These are phyloP conservation scores for Linum usitatissimum DNA, from an alignment of 345 rosid species.

Conservation along the genomic window DNA sequence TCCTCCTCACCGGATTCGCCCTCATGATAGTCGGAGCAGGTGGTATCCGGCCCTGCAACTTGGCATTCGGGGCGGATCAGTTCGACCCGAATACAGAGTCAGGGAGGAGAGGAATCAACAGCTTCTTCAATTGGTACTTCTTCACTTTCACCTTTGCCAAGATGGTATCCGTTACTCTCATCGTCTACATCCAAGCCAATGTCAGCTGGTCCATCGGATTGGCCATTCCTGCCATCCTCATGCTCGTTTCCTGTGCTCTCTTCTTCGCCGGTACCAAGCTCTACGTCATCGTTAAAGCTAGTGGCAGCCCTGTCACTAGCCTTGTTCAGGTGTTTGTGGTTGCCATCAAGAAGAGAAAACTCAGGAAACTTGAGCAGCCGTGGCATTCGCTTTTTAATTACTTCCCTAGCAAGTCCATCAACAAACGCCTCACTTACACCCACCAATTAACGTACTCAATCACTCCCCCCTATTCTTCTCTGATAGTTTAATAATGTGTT, in stretches of 20 bases:
- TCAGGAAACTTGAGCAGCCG: conserved; percentile 11
- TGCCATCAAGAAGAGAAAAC: conserved; percentile 21
- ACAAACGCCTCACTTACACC: conserved; percentile 33
- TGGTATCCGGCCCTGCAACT: conserved; percentile 23
- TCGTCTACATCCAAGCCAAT: conserved; percentile 28
- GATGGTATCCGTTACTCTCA: conserved; percentile 19
- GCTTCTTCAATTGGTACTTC: conserved; percentile 36
- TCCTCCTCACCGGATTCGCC: conserved; percentile 16
- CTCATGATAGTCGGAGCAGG: conserved; percentile 21
- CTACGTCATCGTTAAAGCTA: conserved; percentile 62
- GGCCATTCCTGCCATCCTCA: conserved; percentile 16
- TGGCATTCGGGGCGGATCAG: conserved; percentile 29
- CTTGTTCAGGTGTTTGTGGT: conserved; percentile 28
- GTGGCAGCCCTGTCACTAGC: conserved; percentile 66
- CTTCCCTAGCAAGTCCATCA: conserved; percentile 29
- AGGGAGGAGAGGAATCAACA: conserved; percentile 19
- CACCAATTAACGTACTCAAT: conserved; percentile 20
- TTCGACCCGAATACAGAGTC: conserved; percentile 19
- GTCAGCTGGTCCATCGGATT: conserved; percentile 25
- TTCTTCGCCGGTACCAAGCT: conserved; percentile 50
- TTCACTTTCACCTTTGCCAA: conserved; percentile 19
- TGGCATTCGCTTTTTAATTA: conserved; percentile 26
- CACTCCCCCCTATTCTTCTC: too few relatives aligned
- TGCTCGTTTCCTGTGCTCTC: conserved; percentile 20
- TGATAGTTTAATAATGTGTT: too few relatives aligned